Percentiles rank a stretch among this genome's conserved stretches.
These are phyloP conservation scores for Juncus inflexus DNA, from an alignment of 176 grass and related monocot species.

Conservation along the genomic window DNA sequence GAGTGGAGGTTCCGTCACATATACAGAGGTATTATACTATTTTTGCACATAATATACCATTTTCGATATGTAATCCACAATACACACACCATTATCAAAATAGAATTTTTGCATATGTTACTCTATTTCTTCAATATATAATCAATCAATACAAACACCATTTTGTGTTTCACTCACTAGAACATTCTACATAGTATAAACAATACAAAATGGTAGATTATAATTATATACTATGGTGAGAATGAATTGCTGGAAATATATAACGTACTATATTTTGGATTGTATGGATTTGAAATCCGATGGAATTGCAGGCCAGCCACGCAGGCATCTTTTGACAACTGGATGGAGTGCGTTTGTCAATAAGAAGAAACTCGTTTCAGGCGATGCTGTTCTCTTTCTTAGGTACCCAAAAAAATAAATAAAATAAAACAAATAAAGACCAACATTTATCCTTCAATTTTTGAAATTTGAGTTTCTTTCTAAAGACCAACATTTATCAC, in stretches of 20 bases:
- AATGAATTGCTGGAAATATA: neutral
- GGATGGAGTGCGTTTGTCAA: slow-evolving; percentile 99
- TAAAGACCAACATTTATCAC: too few relatives aligned
- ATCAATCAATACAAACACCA: too few relatives aligned
- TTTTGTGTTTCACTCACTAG: too few relatives aligned
- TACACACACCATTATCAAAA: neutral
- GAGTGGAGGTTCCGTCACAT: slow-evolving; percentile 96
- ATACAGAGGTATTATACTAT: slow-evolving; percentile 67
- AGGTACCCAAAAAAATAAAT: slow-evolving; percentile 36
- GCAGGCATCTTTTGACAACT: slow-evolving; percentile 97
- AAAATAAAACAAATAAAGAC: too few relatives aligned
- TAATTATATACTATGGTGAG: too few relatives aligned
- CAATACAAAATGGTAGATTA: too few relatives aligned
- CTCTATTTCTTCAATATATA: too few relatives aligned
- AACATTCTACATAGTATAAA: too few relatives aligned
- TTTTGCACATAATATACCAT: too few relatives aligned
- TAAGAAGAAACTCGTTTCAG: slow-evolving; percentile 91
- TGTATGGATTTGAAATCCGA: neutral
- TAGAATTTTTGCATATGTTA: too few relatives aligned
- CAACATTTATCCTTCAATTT: too few relatives aligned
- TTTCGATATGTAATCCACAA: neutral
- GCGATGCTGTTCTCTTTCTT: slow-evolving; percentile 88
- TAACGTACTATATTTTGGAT: neutral
- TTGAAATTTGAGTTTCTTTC: too few relatives aligned
- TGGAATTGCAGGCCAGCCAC: slow-evolving; percentile 75